These are phyloP conservation scores for Tetrapisispora pingtungensis DNA, from an alignment of 805 yeast species.

Conservation along the genomic window DNA sequence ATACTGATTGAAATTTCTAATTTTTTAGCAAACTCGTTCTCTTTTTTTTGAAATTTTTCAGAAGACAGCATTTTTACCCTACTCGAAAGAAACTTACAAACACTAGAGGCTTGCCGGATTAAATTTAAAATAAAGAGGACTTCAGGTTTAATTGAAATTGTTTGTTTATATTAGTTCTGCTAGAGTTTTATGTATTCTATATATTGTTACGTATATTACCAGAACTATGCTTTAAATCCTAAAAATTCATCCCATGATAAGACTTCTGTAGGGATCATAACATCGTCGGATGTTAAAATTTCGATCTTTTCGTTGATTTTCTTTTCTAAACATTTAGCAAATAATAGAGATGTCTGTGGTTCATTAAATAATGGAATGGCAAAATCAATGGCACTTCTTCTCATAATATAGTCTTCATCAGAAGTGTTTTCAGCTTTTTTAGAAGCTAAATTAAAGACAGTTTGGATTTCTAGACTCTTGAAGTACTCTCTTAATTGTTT, in stretches of 20 bases:
- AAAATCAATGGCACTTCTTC: slow-evolving; percentile 98
- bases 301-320: slow-evolving; percentile 45
- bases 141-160: too few species aligned
- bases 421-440: slow-evolving; percentile 76
- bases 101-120: too few species aligned
- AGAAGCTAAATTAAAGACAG: slow-evolving; percentile 86
- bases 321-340: slow-evolving; percentile 69
- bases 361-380: slow-evolving; percentile 95
- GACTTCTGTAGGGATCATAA: slow-evolving; percentile 74
- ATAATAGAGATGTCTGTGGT: slow-evolving; percentile 83
- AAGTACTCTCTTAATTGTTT: slow-evolving; percentile 88
- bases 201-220: too few species aligned
- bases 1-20: too few species aligned
- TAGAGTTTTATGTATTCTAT: too few species aligned
- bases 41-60: too few species aligned
- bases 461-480: slow-evolving; percentile 72
- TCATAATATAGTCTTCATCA: slow-evolving; percentile 93
- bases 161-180: too few species aligned
- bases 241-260: slow-evolving; percentile 94
- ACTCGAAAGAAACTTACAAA: too few species aligned
- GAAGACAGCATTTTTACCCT: too few species aligned
- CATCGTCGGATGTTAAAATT: slow-evolving; percentile 41
- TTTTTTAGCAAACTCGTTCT: too few species aligned
- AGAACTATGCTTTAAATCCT: slow-evolving; percentile 5
- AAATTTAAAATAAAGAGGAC: too few species aligned